phyloP scores from a whole-genome alignment of 495 filamentous ascomycete genomes.

The Tuber umbilicatum region DNA sequence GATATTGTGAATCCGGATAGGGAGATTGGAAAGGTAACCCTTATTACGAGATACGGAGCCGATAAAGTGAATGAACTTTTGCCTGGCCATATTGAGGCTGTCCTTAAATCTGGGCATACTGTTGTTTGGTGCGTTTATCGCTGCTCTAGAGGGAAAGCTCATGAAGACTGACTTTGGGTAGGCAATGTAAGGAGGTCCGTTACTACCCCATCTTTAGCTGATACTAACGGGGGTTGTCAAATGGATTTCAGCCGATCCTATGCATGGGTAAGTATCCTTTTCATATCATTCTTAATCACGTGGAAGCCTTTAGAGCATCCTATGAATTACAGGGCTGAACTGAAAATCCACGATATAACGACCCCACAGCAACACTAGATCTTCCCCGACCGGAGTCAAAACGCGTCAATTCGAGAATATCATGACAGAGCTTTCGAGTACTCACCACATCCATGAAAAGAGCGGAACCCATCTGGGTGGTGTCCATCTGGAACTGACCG shows the following conservation, averaged over 20 bases:
- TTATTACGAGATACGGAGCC: slow-evolving; percentile 92
- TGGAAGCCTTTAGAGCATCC: neutral
- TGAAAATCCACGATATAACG: slow-evolving; percentile 6
- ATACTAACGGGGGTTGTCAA: slow-evolving; percentile 5
- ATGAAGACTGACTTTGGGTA: slow-evolving; percentile 6
- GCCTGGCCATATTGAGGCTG: slow-evolving; percentile 75
- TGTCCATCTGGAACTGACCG: slow-evolving; percentile 90
- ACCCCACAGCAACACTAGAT: slow-evolving; percentile 53
- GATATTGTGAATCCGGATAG: slow-evolving; percentile 73
- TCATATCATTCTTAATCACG: neutral
- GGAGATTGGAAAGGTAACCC: slow-evolving; percentile 83
- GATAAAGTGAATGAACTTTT: slow-evolving; percentile 63
- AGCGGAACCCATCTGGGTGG: slow-evolving; percentile 80
- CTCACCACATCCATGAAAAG: slow-evolving; percentile 74
- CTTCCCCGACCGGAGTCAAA: slow-evolving; percentile 66
- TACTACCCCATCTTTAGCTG: neutral
- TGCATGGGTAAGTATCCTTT: slow-evolving; percentile 64
- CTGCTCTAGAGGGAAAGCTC: neutral
- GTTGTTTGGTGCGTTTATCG: slow-evolving; percentile 63
- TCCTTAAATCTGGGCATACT: slow-evolving; percentile 63
- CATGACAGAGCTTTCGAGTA: slow-evolving; percentile 70
- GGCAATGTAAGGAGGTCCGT: slow-evolving; percentile 29
- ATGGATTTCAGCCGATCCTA: slow-evolving; percentile 62
- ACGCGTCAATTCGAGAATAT: slow-evolving; percentile 83
- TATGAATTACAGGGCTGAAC: neutral